phyloP scores from a whole-genome alignment of 768 basidiomycete genomes.

The Tephrocybe sp. region DNA sequence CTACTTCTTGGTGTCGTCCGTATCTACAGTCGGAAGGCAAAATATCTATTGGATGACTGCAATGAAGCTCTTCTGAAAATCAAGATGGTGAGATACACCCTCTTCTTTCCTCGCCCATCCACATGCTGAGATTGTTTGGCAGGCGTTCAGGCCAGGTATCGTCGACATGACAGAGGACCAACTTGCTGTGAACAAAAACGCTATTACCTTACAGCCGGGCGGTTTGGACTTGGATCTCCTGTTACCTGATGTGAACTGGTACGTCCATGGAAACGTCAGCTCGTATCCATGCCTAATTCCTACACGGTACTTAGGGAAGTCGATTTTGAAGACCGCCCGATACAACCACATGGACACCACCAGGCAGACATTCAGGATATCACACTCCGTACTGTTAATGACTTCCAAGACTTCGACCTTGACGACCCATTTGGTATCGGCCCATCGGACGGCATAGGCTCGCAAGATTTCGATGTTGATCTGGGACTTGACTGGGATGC shows the following conservation, averaged over 20 bases:
- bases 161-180: constrained; percentile 98
- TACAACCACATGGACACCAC: constrained; percentile 70
- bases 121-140: constrained; percentile 7
- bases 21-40: constrained; percentile 97
- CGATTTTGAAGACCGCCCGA: constrained; percentile 70
- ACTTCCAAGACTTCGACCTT: constrained; percentile 64
- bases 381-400: constrained; percentile 77
- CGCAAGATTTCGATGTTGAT: constrained; percentile 79
- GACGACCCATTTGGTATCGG: constrained; percentile 81
- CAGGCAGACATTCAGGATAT: constrained; percentile 87
- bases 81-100: constrained; percentile 74
- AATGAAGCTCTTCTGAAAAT: constrained; percentile 95
- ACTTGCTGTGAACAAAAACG: constrained; percentile 79
- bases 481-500: constrained; percentile 80
- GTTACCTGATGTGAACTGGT: constrained; percentile 83
- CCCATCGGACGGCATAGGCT: constrained; percentile 80
- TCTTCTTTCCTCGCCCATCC: not conserved
- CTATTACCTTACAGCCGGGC: constrained; percentile 82
- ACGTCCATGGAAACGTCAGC: constrained; percentile 12
- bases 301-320: constrained; percentile 58
- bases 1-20: constrained; percentile 94
- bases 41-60: constrained; percentile 96
- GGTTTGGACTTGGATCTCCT: constrained; percentile 80
- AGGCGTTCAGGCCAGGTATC: constrained; percentile 94
- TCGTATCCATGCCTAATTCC: not conserved